These are phyloP conservation scores for Dioszegia aurantiaca DNA, from an alignment of 768 basidiomycete species.

Conservation along the genomic window DNA sequence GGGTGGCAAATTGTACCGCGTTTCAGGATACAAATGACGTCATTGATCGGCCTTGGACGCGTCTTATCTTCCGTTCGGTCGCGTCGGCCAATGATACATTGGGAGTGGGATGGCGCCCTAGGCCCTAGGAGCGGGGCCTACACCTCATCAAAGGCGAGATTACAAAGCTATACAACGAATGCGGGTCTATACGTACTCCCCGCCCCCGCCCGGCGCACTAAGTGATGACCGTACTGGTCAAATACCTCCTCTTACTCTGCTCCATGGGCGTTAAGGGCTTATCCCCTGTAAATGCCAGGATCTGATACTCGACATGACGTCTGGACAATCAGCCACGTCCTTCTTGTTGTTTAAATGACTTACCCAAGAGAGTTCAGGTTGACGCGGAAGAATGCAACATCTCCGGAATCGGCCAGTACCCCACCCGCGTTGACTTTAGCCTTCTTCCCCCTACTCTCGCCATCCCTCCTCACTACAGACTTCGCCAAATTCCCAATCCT, in stretches of 20 bases:
- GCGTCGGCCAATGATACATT: too few relatives aligned
- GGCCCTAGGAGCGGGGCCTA: too few relatives aligned
- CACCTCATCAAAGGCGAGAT: background rate
- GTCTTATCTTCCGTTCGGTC: background rate
- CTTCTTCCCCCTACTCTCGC: background rate
- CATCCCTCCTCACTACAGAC: background rate
- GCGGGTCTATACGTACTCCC: background rate
- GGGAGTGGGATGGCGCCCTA: too few relatives aligned
- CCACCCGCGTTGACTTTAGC: background rate
- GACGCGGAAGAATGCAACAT: slow-evolving; percentile 56
- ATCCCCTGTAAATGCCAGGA: slow-evolving; percentile 75
- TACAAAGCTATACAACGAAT: background rate
- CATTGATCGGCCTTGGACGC: too few relatives aligned
- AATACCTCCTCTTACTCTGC: slow-evolving; percentile 57
- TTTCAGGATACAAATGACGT: too few relatives aligned
- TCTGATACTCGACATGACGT: slow-evolving; percentile 66
- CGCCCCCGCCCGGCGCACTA: background rate
- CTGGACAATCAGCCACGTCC: slow-evolving; percentile 52
- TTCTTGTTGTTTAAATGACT: slow-evolving; percentile 32
- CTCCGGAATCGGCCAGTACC: slow-evolving; percentile 14
- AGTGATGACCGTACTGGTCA: slow-evolving; percentile 50
- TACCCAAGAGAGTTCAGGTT: slow-evolving; percentile 56
- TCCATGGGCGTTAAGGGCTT: slow-evolving; percentile 62
- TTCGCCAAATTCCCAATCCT: background rate
- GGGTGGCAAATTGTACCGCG: too few relatives aligned